Evolutionary conservation across 1,284 basidiomycete species (phyloP).

Genomic region (Xerocomus amazonicus): DNA sequence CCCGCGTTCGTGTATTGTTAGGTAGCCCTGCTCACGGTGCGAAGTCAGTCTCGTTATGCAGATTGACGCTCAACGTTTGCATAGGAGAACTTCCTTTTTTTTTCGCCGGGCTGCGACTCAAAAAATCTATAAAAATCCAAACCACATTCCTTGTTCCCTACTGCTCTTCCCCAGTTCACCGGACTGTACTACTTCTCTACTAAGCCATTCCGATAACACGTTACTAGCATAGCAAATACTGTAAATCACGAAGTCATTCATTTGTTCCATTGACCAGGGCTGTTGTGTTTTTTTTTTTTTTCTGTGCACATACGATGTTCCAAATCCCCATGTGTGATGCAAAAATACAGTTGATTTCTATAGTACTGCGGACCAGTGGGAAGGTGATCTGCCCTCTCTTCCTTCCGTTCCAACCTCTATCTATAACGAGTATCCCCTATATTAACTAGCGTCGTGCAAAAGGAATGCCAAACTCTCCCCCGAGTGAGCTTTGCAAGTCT

Average conservation of each 20-base stretch:
- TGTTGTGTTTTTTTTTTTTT: slow-evolving; percentile 23
- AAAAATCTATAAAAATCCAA: slow-evolving; percentile 23
- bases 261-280: slow-evolving; percentile 21
- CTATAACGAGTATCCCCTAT: background rate
- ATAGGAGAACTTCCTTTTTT: slow-evolving; percentile 11
- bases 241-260: slow-evolving; percentile 28
- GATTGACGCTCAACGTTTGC: slow-evolving; percentile 22
- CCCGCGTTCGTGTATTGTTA: slow-evolving; percentile 47
- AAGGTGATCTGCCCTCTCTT: background rate
- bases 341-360: slow-evolving; percentile 14
- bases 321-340: slow-evolving; percentile 10
- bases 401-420: background rate
- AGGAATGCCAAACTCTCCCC: slow-evolving; percentile 11
- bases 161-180: slow-evolving; percentile 17
- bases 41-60: slow-evolving; percentile 37
- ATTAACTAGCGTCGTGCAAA: slow-evolving; percentile 12
- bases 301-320: slow-evolving; percentile 21
- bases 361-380: slow-evolving; percentile 1
- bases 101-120: slow-evolving; percentile 27
- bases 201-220: slow-evolving; percentile 18
- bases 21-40: slow-evolving; percentile 48
- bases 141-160: slow-evolving; percentile 24
- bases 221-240: slow-evolving; percentile 31
- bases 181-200: slow-evolving; percentile 29
- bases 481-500: slow-evolving; percentile 50